Evolutionary conservation across 1,284 basidiomycete genomes (phyloP).

Genomic region (Trichosporon sp.): DNA sequence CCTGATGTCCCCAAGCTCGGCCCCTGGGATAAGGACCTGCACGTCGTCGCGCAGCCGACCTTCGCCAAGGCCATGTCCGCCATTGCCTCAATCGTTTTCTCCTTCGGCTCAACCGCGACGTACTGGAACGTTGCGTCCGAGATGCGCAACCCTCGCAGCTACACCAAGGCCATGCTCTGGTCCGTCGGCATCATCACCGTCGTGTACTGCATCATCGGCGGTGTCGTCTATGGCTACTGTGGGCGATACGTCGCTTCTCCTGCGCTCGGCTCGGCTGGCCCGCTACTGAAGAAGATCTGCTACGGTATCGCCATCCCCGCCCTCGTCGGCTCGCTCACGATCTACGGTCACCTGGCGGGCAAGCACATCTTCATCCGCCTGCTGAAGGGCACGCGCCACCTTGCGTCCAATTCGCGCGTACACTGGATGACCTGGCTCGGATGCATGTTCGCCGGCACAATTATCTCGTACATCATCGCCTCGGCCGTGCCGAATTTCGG

Average conservation of each 20-base stretch:
- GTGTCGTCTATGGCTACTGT: constrained; percentile 44
- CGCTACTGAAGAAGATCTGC: constrained; percentile 51
- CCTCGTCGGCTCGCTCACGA: constrained; percentile 45
- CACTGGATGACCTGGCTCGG: constrained; percentile 63
- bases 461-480: constrained; percentile 31
- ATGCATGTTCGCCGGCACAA: constrained; percentile 51
- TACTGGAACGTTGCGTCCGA: constrained; percentile 48
- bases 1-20: constrained; percentile 44
- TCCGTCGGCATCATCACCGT: constrained; percentile 13
- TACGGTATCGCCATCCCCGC: constrained; percentile 53
- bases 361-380: constrained; percentile 67
- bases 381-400: constrained; percentile 63
- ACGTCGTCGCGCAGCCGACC: constrained; percentile 28
- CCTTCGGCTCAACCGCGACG: constrained; percentile 38
- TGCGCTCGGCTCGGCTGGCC: constrained; percentile 56
- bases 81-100: constrained; percentile 32
- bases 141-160: constrained; percentile 44
- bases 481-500: constrained; percentile 32
- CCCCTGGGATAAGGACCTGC: constrained; percentile 42
- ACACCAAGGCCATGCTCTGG: constrained; percentile 37
- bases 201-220: constrained; percentile 34
- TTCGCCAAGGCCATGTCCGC: constrained; percentile 40
- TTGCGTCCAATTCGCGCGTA: constrained; percentile 63
- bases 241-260: constrained; percentile 56
- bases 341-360: constrained; percentile 58